Evolutionary conservation across 1,284 basidiomycete genomes (phyloP).

Genomic region (Moesziomyces antarcticus): DNA sequence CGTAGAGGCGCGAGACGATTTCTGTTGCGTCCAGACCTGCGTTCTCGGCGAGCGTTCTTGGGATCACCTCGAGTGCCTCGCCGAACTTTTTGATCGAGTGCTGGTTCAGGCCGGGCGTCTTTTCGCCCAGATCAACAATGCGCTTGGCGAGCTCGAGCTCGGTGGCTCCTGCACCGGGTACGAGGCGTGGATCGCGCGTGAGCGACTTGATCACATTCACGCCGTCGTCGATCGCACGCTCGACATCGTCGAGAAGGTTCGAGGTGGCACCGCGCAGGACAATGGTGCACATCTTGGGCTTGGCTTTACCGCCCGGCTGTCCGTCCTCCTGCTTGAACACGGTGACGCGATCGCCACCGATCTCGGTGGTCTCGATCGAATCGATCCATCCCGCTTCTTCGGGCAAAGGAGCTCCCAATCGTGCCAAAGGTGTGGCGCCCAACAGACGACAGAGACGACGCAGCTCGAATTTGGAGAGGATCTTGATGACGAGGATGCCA

Average conservation of each 20-base stretch:
- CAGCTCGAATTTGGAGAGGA: slow-evolving; percentile 97
- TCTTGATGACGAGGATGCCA: slow-evolving; percentile 93
- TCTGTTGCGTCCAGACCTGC: slow-evolving; percentile 95
- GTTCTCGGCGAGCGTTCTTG: slow-evolving; percentile 93
- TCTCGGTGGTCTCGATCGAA: slow-evolving; percentile 92
- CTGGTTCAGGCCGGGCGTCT: slow-evolving; percentile 89
- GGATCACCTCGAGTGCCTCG: slow-evolving; percentile 89
- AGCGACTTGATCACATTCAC: slow-evolving; percentile 96
- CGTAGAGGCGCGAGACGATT: slow-evolving; percentile 86
- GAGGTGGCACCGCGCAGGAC: slow-evolving; percentile 81
- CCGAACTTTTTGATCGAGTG: slow-evolving; percentile 94
- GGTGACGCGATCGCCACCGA: slow-evolving; percentile 97
- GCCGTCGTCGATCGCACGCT: slow-evolving; percentile 95
- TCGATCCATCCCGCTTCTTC: slow-evolving; percentile 97
- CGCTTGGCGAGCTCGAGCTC: slow-evolving; percentile 90
- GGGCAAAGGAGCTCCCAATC: slow-evolving; percentile 91
- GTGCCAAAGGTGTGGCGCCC: slow-evolving; percentile 93
- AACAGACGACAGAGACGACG: slow-evolving; percentile 92
- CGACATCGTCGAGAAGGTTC: slow-evolving; percentile 92
- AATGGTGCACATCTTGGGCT: slow-evolving; percentile 65
- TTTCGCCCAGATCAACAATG: slow-evolving; percentile 86
- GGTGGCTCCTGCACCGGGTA: slow-evolving; percentile 92
- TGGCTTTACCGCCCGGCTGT: slow-evolving; percentile 63
- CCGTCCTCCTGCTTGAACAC: slow-evolving; percentile 82
- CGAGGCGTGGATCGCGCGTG: slow-evolving; percentile 87